phyloP scores from a whole-genome alignment of 176 grass and related monocot species.

The maize (Zea mays) region DNA sequence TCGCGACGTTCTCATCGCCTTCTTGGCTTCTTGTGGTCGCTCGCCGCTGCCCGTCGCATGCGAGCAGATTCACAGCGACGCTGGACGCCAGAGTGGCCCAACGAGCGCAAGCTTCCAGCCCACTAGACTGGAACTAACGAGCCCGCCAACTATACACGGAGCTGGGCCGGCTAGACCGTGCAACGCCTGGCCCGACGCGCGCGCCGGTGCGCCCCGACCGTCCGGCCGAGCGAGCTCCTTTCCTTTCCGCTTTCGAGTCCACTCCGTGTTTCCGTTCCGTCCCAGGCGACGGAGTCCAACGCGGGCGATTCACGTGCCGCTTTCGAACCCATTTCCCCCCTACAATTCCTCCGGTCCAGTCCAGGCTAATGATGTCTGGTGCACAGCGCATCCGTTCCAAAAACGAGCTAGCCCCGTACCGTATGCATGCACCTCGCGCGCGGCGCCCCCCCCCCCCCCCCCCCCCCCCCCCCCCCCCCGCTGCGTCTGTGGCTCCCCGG shows the following conservation, averaged over 20 bases:
- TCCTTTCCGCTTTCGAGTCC: not conserved
- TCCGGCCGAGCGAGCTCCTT: not conserved
- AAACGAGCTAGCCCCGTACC: not conserved
- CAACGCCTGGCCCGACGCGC: not conserved
- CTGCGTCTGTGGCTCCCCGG: not conserved
- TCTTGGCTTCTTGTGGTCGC: too few relatives aligned
- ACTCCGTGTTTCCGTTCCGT: not conserved
- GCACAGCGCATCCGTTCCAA: not conserved
- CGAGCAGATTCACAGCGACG: not conserved
- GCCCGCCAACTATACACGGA: not conserved
- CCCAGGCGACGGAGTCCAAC: constrained; percentile 50
- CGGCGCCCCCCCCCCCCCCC: too few relatives aligned
- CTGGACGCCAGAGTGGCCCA: not conserved
- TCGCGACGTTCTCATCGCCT: not conserved
- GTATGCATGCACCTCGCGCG: constrained; percentile 13
- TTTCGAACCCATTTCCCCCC: constrained; percentile 32
- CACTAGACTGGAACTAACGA: not conserved
- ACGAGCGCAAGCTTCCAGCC: not conserved
- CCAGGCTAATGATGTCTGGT: constrained; percentile 40
- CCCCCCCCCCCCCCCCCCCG: too few relatives aligned
- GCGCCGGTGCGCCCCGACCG: not conserved
- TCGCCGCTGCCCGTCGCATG: too few relatives aligned
- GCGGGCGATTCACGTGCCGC: constrained; percentile 23
- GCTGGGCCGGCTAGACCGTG: not conserved
- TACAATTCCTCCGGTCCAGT: constrained; percentile 21